Evolutionary conservation across 2,329 filamentous ascomycete species (phyloP), one percentile per base, ranked within the genome.

Genomic region (Sclerotinia spermophila): DNA sequence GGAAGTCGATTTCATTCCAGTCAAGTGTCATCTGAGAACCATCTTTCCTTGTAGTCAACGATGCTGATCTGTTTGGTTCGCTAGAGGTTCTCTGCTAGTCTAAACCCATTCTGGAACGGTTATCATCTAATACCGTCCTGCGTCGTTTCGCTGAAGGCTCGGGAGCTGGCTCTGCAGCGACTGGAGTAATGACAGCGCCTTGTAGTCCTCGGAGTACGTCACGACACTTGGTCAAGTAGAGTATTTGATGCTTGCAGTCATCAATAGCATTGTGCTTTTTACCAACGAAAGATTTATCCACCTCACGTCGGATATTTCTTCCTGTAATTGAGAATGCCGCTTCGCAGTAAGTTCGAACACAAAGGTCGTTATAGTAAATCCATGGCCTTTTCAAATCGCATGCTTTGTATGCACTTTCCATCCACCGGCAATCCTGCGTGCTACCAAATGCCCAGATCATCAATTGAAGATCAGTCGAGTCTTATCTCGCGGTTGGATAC

Each of bases 251-350:
- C 55, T 58, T 67, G 40, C 64, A 67, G 19, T 67, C 51, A 56
- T 67, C 64, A 42, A 67, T 44, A 17, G 64, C 64, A 58, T 67
- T n/a, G 38, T 67, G 64, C 35, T 58, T 67, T 53, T 65, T 65
- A 33, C 61, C 33, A 10, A 15, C 45, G 45, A 65, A 65, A 2
- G 61, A 30, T n/a, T 40, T 53, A 33, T 53, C 45, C 33, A 40
- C 45, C 24, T 53, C 61, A 27, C 61, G 61, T 40, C 61, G 45
- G 45, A 65, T 65, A 3, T 65, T 65, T 24, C 61, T 65, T 17
- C 45, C 61, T 5, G 45, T 65, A 65, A 53, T 65, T 40, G 61
- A 65, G 45, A 65, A 65, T 24, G 45, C n/a, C 17, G 8, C 38
- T 53, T 65, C 61, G 45, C 61, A 65, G 33, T 40, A 65, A 11